Evolutionary conservation across 345 rosid species (phyloP).

Genomic region (Salix udensis): DNA sequence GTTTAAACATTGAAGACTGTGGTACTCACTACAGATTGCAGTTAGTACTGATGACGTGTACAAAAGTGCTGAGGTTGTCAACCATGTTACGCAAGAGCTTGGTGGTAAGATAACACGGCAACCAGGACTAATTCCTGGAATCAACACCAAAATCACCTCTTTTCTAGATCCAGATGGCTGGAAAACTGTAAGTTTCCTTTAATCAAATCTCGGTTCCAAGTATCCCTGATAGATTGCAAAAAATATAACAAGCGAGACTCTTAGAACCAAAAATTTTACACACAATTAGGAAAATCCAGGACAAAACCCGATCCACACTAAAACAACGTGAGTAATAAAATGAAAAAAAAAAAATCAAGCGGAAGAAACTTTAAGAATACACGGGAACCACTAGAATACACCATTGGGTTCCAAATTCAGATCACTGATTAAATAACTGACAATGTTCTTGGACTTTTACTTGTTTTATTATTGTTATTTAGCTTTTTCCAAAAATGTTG

Average conservation of each 20-base stretch:
- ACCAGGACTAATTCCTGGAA: constrained; percentile 84
- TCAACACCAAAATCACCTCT: constrained; percentile 76
- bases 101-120: constrained; percentile 90
- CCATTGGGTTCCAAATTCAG: too few relatives aligned
- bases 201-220: not conserved
- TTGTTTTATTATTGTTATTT: too few relatives aligned
- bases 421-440: too few relatives aligned
- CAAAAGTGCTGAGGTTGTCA: constrained; percentile 85
- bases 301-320: not conserved
- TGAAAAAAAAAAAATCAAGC: too few relatives aligned
- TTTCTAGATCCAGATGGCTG: constrained; percentile 96
- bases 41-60: constrained; percentile 88
- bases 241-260: not conserved
- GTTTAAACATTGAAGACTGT: not conserved
- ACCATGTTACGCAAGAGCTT: constrained; percentile 64
- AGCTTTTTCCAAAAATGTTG: too few relatives aligned
- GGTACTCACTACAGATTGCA: constrained; percentile 43
- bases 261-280: not conserved
- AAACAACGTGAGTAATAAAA: too few relatives aligned
- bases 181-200: constrained; percentile 64
- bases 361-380: too few relatives aligned
- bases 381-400: too few relatives aligned
- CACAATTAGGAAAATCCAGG: not conserved
- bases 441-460: too few relatives aligned
- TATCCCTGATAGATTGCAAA: not conserved